These are phyloP conservation scores for Claviceps arundinis DNA, from an alignment of 2,329 filamentous ascomycete species.

Conservation along the genomic window DNA sequence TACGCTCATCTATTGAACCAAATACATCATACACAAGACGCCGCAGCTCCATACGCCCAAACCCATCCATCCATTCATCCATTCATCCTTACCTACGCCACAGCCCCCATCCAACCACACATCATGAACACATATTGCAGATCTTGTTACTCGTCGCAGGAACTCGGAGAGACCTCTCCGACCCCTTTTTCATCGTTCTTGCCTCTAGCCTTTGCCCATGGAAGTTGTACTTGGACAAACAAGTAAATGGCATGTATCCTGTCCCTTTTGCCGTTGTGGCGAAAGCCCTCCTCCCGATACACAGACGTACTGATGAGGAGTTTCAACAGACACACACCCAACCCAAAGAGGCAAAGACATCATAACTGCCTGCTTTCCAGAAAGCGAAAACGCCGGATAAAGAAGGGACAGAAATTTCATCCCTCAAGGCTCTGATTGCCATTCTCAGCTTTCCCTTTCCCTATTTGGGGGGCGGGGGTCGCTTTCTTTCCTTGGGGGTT, in stretches of 20 bases:
- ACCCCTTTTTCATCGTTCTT: not conserved
- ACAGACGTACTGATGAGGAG: too few relatives aligned
- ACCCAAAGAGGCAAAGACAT: not conserved
- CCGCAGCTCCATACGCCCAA: not conserved
- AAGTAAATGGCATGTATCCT: too few relatives aligned
- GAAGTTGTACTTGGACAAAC: too few relatives aligned
- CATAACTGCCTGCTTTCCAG: not conserved
- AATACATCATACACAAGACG: not conserved
- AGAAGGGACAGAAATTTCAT: not conserved
- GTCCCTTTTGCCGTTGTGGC: too few relatives aligned
- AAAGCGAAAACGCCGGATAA: not conserved
- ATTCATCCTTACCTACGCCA: not conserved
- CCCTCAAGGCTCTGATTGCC: conserved; percentile 1
- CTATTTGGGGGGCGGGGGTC: too few relatives aligned
- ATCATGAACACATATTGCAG: not conserved
- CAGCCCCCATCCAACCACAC: not conserved
- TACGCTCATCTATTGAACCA: not conserved
- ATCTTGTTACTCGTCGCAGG: not conserved
- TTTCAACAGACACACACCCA: not conserved
- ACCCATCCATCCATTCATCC: not conserved
- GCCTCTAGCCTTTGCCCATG: not conserved
- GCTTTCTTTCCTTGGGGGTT: too few relatives aligned
- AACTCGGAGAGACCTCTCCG: not conserved
- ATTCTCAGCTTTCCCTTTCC: not conserved
- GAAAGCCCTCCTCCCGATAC: too few relatives aligned